Evolutionary conservation across 2,329 filamentous ascomycete genomes (phyloP), one percentile per base, ranked within the genome.

Genomic region (Xylariaceae sp.): DNA sequence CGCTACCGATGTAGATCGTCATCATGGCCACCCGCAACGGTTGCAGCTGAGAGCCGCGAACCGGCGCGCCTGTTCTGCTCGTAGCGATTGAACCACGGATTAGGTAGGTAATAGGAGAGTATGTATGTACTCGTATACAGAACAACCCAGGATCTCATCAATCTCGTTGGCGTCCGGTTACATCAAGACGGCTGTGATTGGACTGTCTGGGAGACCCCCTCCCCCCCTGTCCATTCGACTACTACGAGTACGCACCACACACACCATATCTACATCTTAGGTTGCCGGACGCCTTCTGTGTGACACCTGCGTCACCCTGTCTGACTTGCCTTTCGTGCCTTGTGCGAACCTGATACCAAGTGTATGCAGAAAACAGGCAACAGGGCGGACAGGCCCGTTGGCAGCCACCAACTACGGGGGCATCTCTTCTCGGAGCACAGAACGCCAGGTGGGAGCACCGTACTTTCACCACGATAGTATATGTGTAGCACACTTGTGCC

Each of bases 401-500:
- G 10, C 48, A 30, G 37, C 6, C 37, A 41, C 37, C 7, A 13
- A 41, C 37, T 41, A 41, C 37, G 11, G 37, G 37, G 8, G 37
- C 15, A 51, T 50, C 18, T 10, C 48, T 50, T 50, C 30, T 17
- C 18, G 13, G 18, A 52, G 49, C 8, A n/a, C 39, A 51, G 23
- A 17, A 48, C n/a, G 34, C 44, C 53, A 5, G 45, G n/a, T 37
- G 53, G 30, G 44, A 55, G 45, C 23, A 30, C 57, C 6, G 45
- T 34, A 56, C 30, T 23, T 52, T 44, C 54, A 48, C 23, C 23
- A 30, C 23, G 23, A 30, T 30, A 18, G 17, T 18, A 30, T 30
- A 30, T 51, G 53, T 61, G 48, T 51, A 51, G 23, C 48, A n/a
- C 10, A 23, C 53, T 58, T 52, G 54, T 59, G 56, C 59, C 59